phyloP scores from a whole-genome alignment of 1,284 basidiomycete genomes.

The Leccinum colubrinum region DNA sequence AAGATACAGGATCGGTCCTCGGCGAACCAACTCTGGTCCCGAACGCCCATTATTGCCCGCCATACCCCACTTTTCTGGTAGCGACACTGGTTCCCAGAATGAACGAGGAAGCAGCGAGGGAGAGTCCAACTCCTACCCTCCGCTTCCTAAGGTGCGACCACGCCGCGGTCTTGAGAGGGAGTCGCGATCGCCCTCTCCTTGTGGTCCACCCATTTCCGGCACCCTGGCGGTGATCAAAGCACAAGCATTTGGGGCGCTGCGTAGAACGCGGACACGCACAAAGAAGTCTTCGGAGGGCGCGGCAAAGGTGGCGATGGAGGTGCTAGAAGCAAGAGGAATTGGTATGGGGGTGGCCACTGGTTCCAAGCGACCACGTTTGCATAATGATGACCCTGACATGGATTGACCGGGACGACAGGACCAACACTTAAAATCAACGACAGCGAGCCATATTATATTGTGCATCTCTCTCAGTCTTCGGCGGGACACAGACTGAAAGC shows the following conservation, averaged over 20 bases:
- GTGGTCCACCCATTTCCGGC: conserved; percentile 61
- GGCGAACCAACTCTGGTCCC: conserved; percentile 46
- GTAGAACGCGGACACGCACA: conserved; percentile 68
- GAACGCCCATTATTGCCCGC: conserved; percentile 52
- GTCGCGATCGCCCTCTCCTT: conserved; percentile 73
- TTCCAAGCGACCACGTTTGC: conserved; percentile 57
- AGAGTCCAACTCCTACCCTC: conserved; percentile 45
- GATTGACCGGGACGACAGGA: conserved; percentile 33
- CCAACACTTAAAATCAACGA: conserved; percentile 21
- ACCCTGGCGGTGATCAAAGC: conserved; percentile 86
- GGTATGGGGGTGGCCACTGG: conserved; percentile 52
- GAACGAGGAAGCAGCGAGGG: conserved; percentile 58
- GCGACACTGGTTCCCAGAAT: conserved; percentile 50
- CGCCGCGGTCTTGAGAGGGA: conserved; percentile 46
- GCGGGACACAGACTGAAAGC: conserved; percentile 25
- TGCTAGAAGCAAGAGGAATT: conserved; percentile 72
- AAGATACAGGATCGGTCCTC: conserved; percentile 54
- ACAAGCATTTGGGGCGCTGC: conserved; percentile 76
- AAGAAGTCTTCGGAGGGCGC: conserved; percentile 72
- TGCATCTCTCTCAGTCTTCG: conserved; percentile 26
- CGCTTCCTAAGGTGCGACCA: conserved; percentile 39
- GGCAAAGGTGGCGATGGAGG: conserved; percentile 73
- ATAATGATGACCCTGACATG: conserved; percentile 49
- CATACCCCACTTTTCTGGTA: conserved; percentile 49
- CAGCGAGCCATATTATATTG: conserved; percentile 27